Percentiles rank a stretch among this genome's conserved stretches.
These are phyloP conservation scores for Pichia sp. DNA, from an alignment of 1,139 yeast genomes.

Conservation along the genomic window DNA sequence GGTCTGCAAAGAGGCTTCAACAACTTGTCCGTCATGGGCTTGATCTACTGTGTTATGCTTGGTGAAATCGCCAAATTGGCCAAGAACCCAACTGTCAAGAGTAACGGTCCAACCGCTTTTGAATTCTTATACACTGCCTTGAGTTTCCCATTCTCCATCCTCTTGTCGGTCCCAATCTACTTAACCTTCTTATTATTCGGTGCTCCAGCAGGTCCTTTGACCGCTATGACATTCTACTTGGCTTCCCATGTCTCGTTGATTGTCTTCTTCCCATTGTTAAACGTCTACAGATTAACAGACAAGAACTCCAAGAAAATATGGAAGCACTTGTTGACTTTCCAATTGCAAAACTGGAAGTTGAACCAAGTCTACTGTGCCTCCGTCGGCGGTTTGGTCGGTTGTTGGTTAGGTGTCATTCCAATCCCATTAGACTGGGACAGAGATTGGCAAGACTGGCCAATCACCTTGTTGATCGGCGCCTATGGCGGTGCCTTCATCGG, in stretches of 20 bases:
- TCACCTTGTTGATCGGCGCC: conserved; percentile 80
- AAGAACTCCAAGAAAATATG: conserved; percentile 32
- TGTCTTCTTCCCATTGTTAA: conserved; percentile 61
- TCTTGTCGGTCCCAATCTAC: conserved; percentile 53
- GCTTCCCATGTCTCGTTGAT: conserved; percentile 66
- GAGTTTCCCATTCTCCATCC: conserved; percentile 38
- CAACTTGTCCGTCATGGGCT: conserved; percentile 12
- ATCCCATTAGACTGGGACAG: conserved; percentile 98
- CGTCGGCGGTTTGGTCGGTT: conserved; percentile 61
- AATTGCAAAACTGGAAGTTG: conserved; percentile 28
- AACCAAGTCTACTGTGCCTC: conserved; percentile 43
- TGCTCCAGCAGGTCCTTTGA: conserved; percentile 67
- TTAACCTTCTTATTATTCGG: conserved; percentile 68
- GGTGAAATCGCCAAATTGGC: conserved; percentile 17
- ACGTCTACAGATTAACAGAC: conserved; percentile 40
- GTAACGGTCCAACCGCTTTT: conserved; percentile 25
- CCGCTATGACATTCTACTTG: conserved; percentile 59
- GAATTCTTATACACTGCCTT: conserved; percentile 28
- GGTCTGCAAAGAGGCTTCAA: conserved; percentile 18
- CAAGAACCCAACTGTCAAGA: conserved; percentile 13
- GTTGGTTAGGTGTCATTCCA: conserved; percentile 93
- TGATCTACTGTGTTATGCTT: conserved; percentile 19
- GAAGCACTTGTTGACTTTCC: conserved; percentile 29
- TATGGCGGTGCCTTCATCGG: conserved; percentile 73
- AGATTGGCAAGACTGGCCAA: conserved; percentile 98